phyloP scores from a whole-genome alignment of 2,329 filamentous ascomycete genomes.

The Phaeosphaeriaceae sp. region DNA sequence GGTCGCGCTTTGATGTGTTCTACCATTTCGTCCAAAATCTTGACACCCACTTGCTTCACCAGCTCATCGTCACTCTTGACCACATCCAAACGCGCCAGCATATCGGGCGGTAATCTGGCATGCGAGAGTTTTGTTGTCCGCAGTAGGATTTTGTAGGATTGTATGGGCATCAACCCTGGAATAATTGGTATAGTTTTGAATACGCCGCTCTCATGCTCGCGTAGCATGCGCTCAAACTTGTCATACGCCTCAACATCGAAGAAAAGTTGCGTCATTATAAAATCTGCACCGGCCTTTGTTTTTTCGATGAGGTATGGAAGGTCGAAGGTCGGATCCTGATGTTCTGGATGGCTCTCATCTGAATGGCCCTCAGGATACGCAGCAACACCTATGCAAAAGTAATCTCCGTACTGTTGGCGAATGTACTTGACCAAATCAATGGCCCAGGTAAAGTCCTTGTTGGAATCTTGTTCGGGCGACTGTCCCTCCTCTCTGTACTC shows the following conservation, averaged over 20 bases:
- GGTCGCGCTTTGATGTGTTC: conserved; percentile 74
- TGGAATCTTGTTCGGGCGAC: conserved; percentile 66
- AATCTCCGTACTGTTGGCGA: conserved; percentile 81
- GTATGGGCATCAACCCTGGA: conserved; percentile 95
- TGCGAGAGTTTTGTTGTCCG: conserved; percentile 94
- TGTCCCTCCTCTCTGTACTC: conserved; percentile 77
- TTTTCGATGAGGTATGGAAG: conserved; percentile 90
- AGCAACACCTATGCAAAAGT: conserved; percentile 95
- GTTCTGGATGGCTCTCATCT: conserved; percentile 86
- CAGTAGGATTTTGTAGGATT: conserved; percentile 95
- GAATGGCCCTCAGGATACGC: conserved; percentile 95
- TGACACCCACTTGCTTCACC: conserved; percentile 79
- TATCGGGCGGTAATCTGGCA: conserved; percentile 74
- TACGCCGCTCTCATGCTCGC: conserved; percentile 80
- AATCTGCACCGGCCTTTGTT: conserved; percentile 88
- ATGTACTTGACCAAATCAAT: conserved; percentile 91
- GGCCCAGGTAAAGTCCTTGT: conserved; percentile 85
- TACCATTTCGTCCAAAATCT: conserved; percentile 84
- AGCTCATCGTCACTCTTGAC: conserved; percentile 81
- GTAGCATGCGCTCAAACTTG: conserved; percentile 75
- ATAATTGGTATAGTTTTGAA: conserved; percentile 91
- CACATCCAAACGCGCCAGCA: conserved; percentile 72
- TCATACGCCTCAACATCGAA: conserved; percentile 88
- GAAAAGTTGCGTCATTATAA: conserved; percentile 98
- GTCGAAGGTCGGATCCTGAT: conserved; percentile 70